These are phyloP conservation scores for Globisporangium heterothallicum DNA, from an alignment of 352 stramenopile species.

Conservation along the genomic window DNA sequence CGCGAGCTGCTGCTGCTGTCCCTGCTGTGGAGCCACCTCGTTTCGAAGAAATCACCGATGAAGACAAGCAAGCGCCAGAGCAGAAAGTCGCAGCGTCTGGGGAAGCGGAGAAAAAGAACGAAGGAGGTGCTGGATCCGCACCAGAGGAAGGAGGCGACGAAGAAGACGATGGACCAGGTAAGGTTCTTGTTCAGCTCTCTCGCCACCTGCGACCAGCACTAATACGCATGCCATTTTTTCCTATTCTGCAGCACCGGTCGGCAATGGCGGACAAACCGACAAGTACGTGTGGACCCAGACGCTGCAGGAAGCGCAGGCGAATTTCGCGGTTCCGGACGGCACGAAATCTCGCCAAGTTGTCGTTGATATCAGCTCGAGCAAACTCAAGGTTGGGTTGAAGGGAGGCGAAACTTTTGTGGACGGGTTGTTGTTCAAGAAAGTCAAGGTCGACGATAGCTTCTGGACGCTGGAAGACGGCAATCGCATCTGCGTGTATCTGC, in stretches of 20 bases:
- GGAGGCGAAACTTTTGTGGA: constrained; percentile 73
- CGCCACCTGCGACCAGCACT: too few species aligned
- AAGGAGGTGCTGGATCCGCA: constrained; percentile 13
- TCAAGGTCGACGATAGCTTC: constrained; percentile 98
- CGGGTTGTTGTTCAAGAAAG: constrained; percentile 90
- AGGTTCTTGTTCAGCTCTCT: constrained; percentile 3
- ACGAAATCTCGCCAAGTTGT: constrained; percentile 92
- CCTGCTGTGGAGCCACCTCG: constrained; percentile 35
- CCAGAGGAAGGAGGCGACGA: constrained; percentile 56
- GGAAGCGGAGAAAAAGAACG: constrained; percentile 22
- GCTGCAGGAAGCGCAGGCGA: constrained; percentile 93
- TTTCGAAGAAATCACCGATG: constrained; percentile 81
- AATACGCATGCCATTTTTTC: constrained; percentile 6
- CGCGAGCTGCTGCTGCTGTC: constrained; percentile 21
- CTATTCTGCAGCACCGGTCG: constrained; percentile 67
- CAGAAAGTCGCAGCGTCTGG: background rate
- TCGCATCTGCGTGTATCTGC: constrained; percentile 90
- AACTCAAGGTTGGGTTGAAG: constrained; percentile 90
- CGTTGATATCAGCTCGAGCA: constrained; percentile 88
- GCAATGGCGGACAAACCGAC: constrained; percentile 90
- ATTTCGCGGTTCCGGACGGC: constrained; percentile 88
- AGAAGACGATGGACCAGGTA: constrained; percentile 64
- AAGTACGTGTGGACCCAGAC: constrained; percentile 99
- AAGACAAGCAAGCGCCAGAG: constrained; percentile 19
- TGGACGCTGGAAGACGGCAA: constrained; percentile 96